phyloP scores from a whole-genome alignment of 768 basidiomycete species.

The Scleroderma bovista region DNA sequence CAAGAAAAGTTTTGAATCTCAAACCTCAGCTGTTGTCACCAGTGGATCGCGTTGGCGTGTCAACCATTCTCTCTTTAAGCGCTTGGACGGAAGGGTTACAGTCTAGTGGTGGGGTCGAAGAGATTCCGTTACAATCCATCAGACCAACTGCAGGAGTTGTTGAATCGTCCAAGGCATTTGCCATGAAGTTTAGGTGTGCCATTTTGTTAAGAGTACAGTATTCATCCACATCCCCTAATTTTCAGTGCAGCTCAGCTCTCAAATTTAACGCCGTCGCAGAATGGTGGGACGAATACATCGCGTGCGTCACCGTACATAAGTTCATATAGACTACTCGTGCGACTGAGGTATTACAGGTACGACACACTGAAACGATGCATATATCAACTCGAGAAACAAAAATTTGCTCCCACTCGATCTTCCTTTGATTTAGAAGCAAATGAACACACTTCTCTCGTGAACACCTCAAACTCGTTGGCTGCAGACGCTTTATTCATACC shows the following conservation, averaged over 20 bases:
- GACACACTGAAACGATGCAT: slow-evolving; percentile 80
- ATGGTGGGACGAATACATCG: slow-evolving; percentile 91
- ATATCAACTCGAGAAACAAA: slow-evolving; percentile 80
- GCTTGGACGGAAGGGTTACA: neutral
- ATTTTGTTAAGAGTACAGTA: no score
- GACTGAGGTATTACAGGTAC: slow-evolving; percentile 45
- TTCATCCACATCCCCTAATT: neutral
- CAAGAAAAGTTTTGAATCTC: no score
- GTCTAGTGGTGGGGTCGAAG: slow-evolving; percentile 8
- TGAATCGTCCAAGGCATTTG: slow-evolving; percentile 7
- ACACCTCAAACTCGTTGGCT: slow-evolving; percentile 24
- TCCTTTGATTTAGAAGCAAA: slow-evolving; percentile 60
- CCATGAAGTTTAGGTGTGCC: slow-evolving; percentile 34
- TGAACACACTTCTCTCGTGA: slow-evolving; percentile 54
- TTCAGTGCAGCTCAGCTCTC: slow-evolving; percentile 57
- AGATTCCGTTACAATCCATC: slow-evolving; percentile 20
- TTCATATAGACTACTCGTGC: neutral
- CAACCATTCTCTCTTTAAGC: neutral
- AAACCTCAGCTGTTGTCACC: neutral
- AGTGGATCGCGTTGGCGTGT: neutral
- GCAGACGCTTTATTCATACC: slow-evolving; percentile 63
- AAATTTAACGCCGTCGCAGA: slow-evolving; percentile 90
- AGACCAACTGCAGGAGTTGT: neutral
- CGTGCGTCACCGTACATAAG: slow-evolving; percentile 44
- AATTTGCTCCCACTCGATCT: slow-evolving; percentile 39